A percentile compares a stretch with the other conserved stretches of the same genome.
phyloP scores from a whole-genome alignment of 2,329 filamentous ascomycete genomes.

The Cladophialophora chaetospira region DNA sequence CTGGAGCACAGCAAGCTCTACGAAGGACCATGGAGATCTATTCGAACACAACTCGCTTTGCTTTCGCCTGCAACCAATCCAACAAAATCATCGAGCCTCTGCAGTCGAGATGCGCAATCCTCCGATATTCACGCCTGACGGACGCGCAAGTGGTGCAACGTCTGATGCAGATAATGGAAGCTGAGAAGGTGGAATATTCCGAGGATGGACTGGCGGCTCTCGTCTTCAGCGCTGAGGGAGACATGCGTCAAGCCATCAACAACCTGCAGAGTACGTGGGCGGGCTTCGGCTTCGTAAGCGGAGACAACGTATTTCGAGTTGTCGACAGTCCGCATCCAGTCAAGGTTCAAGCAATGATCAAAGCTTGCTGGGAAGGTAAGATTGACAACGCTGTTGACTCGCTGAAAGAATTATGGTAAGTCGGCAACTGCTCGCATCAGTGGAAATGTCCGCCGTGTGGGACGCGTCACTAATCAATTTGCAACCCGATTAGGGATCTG shows the following conservation, averaged over 20 bases:
- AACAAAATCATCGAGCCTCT: conserved; percentile 99
- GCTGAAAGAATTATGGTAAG: conserved; percentile 83
- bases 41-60: conserved; percentile 92
- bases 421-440: conserved; percentile 6
- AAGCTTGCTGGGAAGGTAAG: conserved; percentile 90
- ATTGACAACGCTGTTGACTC: conserved; percentile 84
- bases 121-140: conserved; percentile 88
- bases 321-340: conserved; percentile 97
- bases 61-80: conserved; percentile 96
- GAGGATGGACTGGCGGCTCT: conserved; percentile 95
- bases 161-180: conserved; percentile 86
- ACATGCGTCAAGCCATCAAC: conserved; percentile 99
- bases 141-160: conserved; percentile 91
- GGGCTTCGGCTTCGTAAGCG: conserved; percentile 94
- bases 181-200: conserved; percentile 84
- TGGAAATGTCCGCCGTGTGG: conserved; percentile 9
- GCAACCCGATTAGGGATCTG: conserved; percentile 58
- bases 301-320: conserved; percentile 96
- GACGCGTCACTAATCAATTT: conserved; percentile 19
- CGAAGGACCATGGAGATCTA: conserved; percentile 99
- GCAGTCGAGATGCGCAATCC: conserved; percentile 92
- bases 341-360: conserved; percentile 98
- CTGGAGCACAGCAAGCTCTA: conserved; percentile 91
- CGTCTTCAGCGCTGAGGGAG: conserved; percentile 94
- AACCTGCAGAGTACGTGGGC: conserved; percentile 92